A percentile compares a stretch with the other conserved stretches of the same genome.
phyloP scores from a whole-genome alignment of 352 stramenopile genomes.

The Pilasporangium apinafurcum region DNA sequence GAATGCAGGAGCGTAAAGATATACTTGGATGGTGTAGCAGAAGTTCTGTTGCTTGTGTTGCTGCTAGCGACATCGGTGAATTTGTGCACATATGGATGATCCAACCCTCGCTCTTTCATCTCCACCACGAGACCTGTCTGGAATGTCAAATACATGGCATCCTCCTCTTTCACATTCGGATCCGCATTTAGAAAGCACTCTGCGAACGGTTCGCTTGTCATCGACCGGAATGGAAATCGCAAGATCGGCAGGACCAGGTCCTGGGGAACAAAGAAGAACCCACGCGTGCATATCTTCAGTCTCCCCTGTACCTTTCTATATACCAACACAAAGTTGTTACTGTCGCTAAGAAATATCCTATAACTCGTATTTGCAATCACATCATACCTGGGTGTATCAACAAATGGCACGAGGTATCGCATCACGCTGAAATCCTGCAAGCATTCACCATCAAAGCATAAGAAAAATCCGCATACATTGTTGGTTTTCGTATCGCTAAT shows the following conservation, averaged over 20 bases:
- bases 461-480: conserved; percentile 5
- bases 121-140: conserved; percentile 46
- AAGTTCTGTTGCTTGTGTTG: conserved; percentile 3
- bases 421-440: conserved; percentile 82
- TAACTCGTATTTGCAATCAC: background rate
- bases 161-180: background rate
- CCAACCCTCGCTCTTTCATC: conserved; percentile 68
- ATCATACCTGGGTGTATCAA: conserved; percentile 39
- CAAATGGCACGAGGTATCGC: conserved; percentile 57
- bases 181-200: conserved; percentile 27
- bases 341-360: background rate
- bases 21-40: conserved; percentile 28
- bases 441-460: background rate
- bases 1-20: conserved; percentile 79
- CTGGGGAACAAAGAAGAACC: conserved; percentile 90
- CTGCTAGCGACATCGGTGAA: conserved; percentile 16
- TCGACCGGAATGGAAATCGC: conserved; percentile 85
- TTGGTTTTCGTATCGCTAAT: background rate
- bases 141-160: conserved; percentile 45
- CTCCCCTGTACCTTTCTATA: conserved; percentile 69
- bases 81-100: conserved; percentile 56
- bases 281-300: conserved; percentile 85
- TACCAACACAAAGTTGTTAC: conserved; percentile 2
- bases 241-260: conserved; percentile 75
- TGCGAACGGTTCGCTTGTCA: conserved; percentile 45